Evolutionary conservation across 2,329 filamentous ascomycete genomes (phyloP), one percentile per base, ranked within the genome.

Genomic region (Fusarium succisae): DNA sequence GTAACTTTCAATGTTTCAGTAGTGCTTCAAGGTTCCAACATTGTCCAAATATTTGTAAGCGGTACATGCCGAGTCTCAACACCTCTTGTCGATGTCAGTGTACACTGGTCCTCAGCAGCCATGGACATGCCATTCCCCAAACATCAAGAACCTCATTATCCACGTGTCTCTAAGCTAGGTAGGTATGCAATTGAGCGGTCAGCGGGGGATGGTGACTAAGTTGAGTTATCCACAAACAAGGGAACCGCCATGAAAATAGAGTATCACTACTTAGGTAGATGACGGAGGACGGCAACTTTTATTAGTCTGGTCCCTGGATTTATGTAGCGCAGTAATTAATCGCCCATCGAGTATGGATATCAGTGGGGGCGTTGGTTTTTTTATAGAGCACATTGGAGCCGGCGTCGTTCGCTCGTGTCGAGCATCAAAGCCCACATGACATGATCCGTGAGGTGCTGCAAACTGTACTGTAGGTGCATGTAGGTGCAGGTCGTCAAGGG

Each of bases 331-430:
- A 48, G 28, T 35, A 35, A 35, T 35, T 55, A 62, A 61, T 50
- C 39, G 43, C 17, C 66, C 56, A 57, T 43, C 13, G 63, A 55
- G 53, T 66, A 70, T 70, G 67, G 67, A 41, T 59, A n/a, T 26
- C 43, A 38, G 67, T 70, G 67, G 67, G 45, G 65, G 45, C 35
- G 47, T 70, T 66, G 20, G 44, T 8, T 59, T 69, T 58, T 70
- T 70, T 53, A 66, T 66, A 50, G 57, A 63, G 45, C 53, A 65
- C 41, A 35, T 43, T 44, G 44, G 39, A 53, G 53, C 60, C 24
- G 30, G 50, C 50, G 45, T 60, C 32, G 61, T 73, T 60, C 32
- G 61, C 70, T 77, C 75, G 69, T 77, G 71, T 71, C 69, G 43
- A 56, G 58, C 48, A 61, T 56, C 63, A 66, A 66, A 62, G 45